phyloP scores from a whole-genome alignment of 306 rosid genomes.

The Rosa lucieae region DNA sequence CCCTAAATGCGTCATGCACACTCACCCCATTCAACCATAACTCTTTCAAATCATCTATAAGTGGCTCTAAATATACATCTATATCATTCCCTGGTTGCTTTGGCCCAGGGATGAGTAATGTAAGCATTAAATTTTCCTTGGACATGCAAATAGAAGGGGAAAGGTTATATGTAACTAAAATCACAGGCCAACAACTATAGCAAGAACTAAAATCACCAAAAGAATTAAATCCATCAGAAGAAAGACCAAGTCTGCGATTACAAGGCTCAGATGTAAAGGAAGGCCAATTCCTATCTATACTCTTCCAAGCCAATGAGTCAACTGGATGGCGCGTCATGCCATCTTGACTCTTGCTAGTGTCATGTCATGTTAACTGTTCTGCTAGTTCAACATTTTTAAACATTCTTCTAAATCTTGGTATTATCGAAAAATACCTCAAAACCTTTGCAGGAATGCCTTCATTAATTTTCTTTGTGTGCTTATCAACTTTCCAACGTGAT shows the following conservation, averaged over 20 bases:
- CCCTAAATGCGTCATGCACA: background rate
- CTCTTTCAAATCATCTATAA: background rate
- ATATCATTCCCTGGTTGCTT: background rate
- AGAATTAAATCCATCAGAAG: no score
- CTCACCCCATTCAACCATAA: background rate
- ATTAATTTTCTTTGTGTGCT: no score
- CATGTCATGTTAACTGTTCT: background rate
- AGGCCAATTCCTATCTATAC: background rate
- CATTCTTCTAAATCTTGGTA: background rate
- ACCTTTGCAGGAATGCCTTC: background rate
- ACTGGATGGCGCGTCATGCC: slow-evolving; percentile 1
- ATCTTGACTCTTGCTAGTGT: background rate
- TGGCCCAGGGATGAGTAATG: background rate
- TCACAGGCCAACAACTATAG: no score
- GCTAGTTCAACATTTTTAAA: background rate
- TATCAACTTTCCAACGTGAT: slow-evolving; percentile 4
- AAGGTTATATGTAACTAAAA: no score
- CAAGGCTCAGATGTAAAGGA: background rate
- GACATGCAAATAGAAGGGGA: no score
- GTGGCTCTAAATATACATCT: background rate
- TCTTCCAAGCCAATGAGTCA: background rate
- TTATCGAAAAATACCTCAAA: background rate
- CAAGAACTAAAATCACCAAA: no score
- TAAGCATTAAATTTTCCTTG: no score
- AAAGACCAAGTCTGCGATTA: background rate